phyloP scores from a whole-genome alignment of 768 basidiomycete genomes.

The Porpolomopsis calyptriformis region DNA sequence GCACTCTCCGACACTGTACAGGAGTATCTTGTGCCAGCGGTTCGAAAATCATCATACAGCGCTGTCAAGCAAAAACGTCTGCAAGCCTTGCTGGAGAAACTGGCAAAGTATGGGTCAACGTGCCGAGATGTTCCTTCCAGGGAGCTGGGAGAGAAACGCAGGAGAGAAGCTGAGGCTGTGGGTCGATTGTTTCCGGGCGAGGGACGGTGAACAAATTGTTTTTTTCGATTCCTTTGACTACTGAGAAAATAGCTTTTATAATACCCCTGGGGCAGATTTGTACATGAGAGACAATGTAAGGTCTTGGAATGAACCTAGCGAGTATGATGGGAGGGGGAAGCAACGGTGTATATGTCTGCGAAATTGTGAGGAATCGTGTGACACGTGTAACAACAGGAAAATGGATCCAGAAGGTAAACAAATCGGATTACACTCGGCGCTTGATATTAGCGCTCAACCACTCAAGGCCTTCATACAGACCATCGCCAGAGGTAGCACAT shows the following conservation, averaged over 20 bases:
- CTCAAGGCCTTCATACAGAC: constrained; percentile 96
- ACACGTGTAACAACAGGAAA: constrained; percentile 41
- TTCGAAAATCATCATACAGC: constrained; percentile 56
- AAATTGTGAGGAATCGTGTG: constrained; percentile 53
- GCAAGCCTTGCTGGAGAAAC: constrained; percentile 67
- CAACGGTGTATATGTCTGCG: constrained; percentile 41
- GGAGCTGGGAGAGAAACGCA: constrained; percentile 60
- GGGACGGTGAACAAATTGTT: constrained; percentile 31
- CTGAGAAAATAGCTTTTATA: constrained; percentile 18
- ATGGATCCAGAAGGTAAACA: constrained; percentile 34
- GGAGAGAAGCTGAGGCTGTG: constrained; percentile 70
- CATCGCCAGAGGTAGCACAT: constrained; percentile 96
- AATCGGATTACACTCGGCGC: constrained; percentile 55
- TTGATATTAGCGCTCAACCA: constrained; percentile 92
- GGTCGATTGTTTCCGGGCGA: constrained; percentile 66
- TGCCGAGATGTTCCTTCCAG: constrained; percentile 49
- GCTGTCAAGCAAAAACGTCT: constrained; percentile 62
- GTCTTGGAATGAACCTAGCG: constrained; percentile 14
- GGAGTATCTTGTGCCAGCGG: constrained; percentile 65
- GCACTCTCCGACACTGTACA: constrained; percentile 63
- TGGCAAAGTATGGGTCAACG: constrained; percentile 54
- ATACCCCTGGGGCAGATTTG: constrained; percentile 18
- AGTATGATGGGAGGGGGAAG: constrained; percentile 28
- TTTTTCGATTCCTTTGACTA: neutral
- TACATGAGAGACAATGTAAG: constrained; percentile 18